Evolutionary conservation across 139 green algal genomes (phyloP).

Genomic region (Haematococcus lacustris): DNA sequence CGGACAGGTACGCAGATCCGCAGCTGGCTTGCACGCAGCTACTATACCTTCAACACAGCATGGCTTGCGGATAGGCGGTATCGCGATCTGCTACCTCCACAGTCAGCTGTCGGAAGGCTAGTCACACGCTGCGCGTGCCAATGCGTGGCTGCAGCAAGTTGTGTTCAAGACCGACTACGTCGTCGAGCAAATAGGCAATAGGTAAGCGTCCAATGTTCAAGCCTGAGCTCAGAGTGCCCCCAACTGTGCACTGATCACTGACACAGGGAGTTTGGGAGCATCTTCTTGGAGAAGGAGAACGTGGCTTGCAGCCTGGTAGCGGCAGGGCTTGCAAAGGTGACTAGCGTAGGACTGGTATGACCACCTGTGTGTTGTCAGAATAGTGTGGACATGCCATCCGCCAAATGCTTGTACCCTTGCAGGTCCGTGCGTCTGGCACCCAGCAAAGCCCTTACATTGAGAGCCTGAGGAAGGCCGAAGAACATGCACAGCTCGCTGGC

Average conservation of each 20-base stretch:
- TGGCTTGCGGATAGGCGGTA: too few species aligned
- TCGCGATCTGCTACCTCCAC: neutral
- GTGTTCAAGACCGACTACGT: constrained; percentile 91
- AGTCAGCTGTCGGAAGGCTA: neutral
- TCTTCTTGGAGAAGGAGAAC: constrained; percentile 62
- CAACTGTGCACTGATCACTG: too few species aligned
- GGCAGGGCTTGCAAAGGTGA: neutral
- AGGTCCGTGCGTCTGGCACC: constrained; percentile 50
- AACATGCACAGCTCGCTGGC: constrained; percentile 52
- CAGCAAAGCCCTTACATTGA: constrained; percentile 77
- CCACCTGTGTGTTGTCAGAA: neutral
- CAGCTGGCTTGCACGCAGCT: neutral
- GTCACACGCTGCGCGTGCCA: neutral
- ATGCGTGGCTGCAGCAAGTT: constrained; percentile 36
- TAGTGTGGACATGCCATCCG: neutral
- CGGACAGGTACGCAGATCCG: constrained; percentile 59
- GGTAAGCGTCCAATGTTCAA: too few species aligned
- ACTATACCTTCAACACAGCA: neutral
- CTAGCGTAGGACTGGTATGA: neutral
- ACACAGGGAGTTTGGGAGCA: constrained; percentile 89
- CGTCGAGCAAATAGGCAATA: constrained; percentile 66
- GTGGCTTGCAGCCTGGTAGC: neutral
- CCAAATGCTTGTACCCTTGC: constrained; percentile 1
- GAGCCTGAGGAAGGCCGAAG: constrained; percentile 65
- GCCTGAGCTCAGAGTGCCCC: too few species aligned